Conservation (phyloP, 768 basidiomycete genomes). For the Psilocybe sp. region DNA sequence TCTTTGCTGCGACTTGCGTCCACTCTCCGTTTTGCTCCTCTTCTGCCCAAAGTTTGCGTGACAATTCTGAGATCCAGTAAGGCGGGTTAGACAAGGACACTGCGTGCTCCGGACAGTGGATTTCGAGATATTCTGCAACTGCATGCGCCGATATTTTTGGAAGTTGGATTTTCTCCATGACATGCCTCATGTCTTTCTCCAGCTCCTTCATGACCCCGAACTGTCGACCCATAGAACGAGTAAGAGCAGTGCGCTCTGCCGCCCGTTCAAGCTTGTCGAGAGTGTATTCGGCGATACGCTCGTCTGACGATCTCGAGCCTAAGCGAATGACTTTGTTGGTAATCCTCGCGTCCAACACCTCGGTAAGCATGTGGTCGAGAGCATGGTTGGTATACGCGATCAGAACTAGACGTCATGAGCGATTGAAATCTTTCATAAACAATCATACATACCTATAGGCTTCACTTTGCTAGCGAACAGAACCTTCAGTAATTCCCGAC, state of each 20-base stretch:
- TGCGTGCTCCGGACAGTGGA: slow-evolving; percentile 18
- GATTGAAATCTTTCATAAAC: background rate
- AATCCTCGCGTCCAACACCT: slow-evolving; percentile 61
- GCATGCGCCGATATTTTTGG: background rate
- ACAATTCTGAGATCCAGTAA: slow-evolving; percentile 38
- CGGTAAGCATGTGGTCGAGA: slow-evolving; percentile 66
- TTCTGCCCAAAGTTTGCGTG: background rate
- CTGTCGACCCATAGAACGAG: slow-evolving; percentile 23
- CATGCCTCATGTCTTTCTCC: background rate
- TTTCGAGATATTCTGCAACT: slow-evolving; percentile 17
- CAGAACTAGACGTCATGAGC: slow-evolving; percentile 19
- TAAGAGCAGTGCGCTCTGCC: slow-evolving; percentile 36
- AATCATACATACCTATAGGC: slow-evolving; percentile 34
- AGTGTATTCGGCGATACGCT: slow-evolving; percentile 54
- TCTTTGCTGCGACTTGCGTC: slow-evolving; percentile 5
- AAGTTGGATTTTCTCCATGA: slow-evolving; percentile 1
- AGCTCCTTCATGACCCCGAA: background rate
- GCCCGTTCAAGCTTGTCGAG: slow-evolving; percentile 58
- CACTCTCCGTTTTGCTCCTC: slow-evolving; percentile 8
- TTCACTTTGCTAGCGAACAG: slow-evolving; percentile 42
- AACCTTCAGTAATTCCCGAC: slow-evolving; percentile 64
- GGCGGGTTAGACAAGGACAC: slow-evolving; percentile 43
- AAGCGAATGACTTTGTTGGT: slow-evolving; percentile 64
- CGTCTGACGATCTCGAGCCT: slow-evolving; percentile 60
- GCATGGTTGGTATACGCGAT: slow-evolving; percentile 78